Evolutionary conservation across 2,329 filamentous ascomycete genomes (phyloP), one percentile per base, ranked within the genome.

Genomic region (Clonostachys chloroleuca): DNA sequence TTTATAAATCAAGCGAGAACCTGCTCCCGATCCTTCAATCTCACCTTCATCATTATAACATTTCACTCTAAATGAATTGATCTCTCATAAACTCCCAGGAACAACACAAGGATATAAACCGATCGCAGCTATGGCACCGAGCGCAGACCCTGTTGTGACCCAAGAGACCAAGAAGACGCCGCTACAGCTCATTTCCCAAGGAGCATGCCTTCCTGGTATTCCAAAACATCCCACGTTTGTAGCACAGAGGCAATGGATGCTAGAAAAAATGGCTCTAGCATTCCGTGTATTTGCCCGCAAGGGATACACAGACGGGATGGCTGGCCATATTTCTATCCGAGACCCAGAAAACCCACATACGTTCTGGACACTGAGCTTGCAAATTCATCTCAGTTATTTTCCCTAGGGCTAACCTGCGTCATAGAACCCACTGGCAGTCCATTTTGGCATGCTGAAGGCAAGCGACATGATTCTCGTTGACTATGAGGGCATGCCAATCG

Each of bases 391-490:
- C 24, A 9, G 9, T 4, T 10, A 30, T 30, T 9, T 30, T 10
- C 24, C 24, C 8, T 10, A 30, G 8, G 9, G 5, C 24, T 30
- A 30, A 30, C 36, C n/a, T 39, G 12, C 36, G 7, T 39, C 36
- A 30, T 4, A 39, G 36, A 39, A 39, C 80, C 68, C 84, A 62
- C 24, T 89, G 0, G 83, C 81, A 4, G 69, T 71, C 17, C 84
- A 88, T 60, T 89, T 88, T 56, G 83, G 77, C 3, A 67, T 84
- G 45, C 71, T 89, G 46, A 80, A 78, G 49, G 82, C 84, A 1
- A 77, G 73, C 14, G 85, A 89, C 59, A 82, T 89, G 77, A 79
- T 88, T 36, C 74, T 85, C 16, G 75, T 89, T 5, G 77, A 87
- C 54, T 63, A 72, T 40, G 58, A 65, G 34, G 85, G 84, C 13